Percentiles rank a stretch among this genome's conserved stretches.
These are phyloP conservation scores for Pontederia paniculata DNA, from an alignment of 176 grass and related monocot genomes.

Conservation along the genomic window DNA sequence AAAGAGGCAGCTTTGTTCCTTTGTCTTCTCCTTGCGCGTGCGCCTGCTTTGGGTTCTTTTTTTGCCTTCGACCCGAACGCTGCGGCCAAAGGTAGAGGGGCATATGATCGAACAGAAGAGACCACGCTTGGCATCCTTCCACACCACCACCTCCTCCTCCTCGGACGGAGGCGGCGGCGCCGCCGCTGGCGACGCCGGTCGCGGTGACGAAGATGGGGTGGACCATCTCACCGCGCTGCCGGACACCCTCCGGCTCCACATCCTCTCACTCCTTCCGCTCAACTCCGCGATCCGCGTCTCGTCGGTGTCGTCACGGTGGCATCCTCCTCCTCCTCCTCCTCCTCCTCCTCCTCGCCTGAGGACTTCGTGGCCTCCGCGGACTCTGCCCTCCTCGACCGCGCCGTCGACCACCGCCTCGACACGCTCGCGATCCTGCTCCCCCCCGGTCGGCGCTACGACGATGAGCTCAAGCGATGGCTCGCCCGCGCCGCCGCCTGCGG, in stretches of 20 bases:
- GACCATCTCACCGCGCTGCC: slow-evolving; percentile 30
- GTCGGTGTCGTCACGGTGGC: slow-evolving; percentile 31
- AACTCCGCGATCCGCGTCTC: slow-evolving; percentile 36
- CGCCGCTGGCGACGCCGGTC: not conserved
- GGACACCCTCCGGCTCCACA: slow-evolving; percentile 23
- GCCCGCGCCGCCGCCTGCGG: slow-evolving; percentile 36
- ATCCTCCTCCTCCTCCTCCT: not conserved
- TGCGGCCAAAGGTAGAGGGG: too few species aligned
- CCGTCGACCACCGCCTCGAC: slow-evolving; percentile 42
- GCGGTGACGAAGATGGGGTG: not conserved
- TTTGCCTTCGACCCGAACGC: too few species aligned
- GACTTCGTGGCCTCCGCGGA: slow-evolving; percentile 4
- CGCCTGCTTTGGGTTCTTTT: too few species aligned
- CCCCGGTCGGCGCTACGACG: slow-evolving; percentile 27
- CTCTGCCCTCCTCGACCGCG: slow-evolving; percentile 11
- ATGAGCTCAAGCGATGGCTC: slow-evolving; percentile 40
- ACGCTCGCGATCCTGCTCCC: slow-evolving; percentile 41
- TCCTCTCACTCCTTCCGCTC: slow-evolving; percentile 37
- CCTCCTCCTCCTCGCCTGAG: not conserved
- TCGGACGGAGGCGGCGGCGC: not conserved
- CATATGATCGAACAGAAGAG: too few species aligned
- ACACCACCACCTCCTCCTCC: slow-evolving; percentile 11
- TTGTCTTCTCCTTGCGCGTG: too few species aligned
- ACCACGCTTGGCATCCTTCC: not conserved
- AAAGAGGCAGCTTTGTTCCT: too few species aligned